Base-by-base conservation (phyloP, 495 filamentous ascomycete species). In the Astrothelium macrocarpum region DNA sequence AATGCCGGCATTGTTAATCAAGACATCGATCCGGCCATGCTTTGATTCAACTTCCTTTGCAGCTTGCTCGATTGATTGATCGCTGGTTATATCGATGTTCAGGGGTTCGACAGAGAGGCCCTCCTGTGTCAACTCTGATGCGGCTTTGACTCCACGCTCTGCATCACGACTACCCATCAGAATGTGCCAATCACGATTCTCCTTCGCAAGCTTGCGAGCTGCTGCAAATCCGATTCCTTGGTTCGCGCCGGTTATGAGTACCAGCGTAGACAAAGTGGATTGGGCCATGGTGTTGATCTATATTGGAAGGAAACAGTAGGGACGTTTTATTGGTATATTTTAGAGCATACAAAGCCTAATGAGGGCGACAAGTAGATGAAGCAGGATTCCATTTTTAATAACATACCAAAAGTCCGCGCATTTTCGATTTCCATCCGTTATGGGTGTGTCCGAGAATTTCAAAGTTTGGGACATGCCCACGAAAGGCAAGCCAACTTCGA, bases 171-270 rank as follows among this genome's bases (percentile, higher is more conserved):
- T 61, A 31, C 67, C 67, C 23, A 68, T 23, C 16, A 68, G 58
- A 31, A 66, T 59, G 58, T 66, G 62, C 49, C 62, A 63, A 28
- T 60, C 28, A 45, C 64, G 36, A 20, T 34, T 42, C 26, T 67
- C 61, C 10, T 39, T 36, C 2, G 62, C 43, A 28, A 67, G 65
- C 25, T 64, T 49, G 28, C 67, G 67, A 32, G 60, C 62, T 32
- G 70, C 26, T 32, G 64, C 59, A 53, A 67, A 73, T 56, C 67
- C 69, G 12, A 71, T 63, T 36, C 69, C 67, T 65, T 68, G 65
- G 43, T 72, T 70, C 1, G 64, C 68, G 31, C 71, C 71, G 2
- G 71, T 72, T 14, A 69, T 63, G 28, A 69, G 66, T 59, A 70
- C 68, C 18, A 73, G 49, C 9, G 49, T 56, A 5, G 49, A 56